phyloP scores from a whole-genome alignment of 768 basidiomycete genomes.

The Thelephora aurantiotincta region DNA sequence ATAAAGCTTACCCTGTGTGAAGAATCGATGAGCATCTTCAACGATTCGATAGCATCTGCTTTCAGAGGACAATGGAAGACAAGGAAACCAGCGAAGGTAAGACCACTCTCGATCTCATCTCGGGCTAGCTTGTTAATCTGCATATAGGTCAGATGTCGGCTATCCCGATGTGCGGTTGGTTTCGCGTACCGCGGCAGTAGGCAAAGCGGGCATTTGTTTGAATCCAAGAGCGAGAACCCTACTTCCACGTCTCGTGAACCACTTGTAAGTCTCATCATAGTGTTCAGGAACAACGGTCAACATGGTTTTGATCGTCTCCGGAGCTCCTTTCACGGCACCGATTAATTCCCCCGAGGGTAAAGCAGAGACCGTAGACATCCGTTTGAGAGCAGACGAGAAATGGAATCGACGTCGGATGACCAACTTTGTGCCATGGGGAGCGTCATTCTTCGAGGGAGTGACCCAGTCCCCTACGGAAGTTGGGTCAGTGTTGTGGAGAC shows the following conservation, averaged over 20 bases:
- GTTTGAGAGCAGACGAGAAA: slow-evolving; percentile 93
- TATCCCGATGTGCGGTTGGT: neutral
- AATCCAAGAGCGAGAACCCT: slow-evolving; percentile 85
- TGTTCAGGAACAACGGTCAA: slow-evolving; percentile 52
- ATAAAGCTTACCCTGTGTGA: slow-evolving; percentile 74
- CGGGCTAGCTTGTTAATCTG: slow-evolving; percentile 86
- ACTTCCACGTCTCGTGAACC: slow-evolving; percentile 85
- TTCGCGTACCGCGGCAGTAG: slow-evolving; percentile 51
- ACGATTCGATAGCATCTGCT: slow-evolving; percentile 74
- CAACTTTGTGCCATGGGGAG: slow-evolving; percentile 45
- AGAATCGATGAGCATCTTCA: slow-evolving; percentile 92
- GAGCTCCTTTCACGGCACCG: slow-evolving; percentile 87
- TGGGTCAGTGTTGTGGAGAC: too few species aligned
- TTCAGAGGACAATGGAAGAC: slow-evolving; percentile 99
- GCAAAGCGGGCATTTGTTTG: slow-evolving; percentile 67
- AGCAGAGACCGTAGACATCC: slow-evolving; percentile 86
- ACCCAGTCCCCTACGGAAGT: slow-evolving; percentile 44
- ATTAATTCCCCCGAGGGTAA: slow-evolving; percentile 44
- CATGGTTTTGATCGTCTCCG: slow-evolving; percentile 92
- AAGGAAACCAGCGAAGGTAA: slow-evolving; percentile 89
- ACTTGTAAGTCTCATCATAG: slow-evolving; percentile 93
- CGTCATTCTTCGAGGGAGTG: slow-evolving; percentile 33
- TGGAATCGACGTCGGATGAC: slow-evolving; percentile 87
- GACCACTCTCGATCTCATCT: slow-evolving; percentile 61
- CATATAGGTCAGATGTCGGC: neutral